Base-by-base conservation (phyloP, 2,329 filamentous ascomycete species). In the Fusarium xylarioides region DNA sequence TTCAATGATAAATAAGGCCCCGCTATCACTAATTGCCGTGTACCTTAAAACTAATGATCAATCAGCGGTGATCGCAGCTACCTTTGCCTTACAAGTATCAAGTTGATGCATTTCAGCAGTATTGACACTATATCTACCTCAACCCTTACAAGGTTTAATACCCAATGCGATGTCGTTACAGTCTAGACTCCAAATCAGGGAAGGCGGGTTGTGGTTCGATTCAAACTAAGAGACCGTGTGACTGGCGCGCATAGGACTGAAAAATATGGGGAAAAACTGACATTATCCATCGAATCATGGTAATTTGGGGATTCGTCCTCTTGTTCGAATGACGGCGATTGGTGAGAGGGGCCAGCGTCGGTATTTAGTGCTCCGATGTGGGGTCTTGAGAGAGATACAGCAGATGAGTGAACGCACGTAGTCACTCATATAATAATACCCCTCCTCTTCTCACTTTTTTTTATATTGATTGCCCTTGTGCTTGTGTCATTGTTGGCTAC, bases 361-460 rank as follows among this genome's bases (percentile, higher is more conserved):
- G 66, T 44, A 21, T 21, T 58, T 26, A 42, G 44, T 69, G 44
- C 44, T 66, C 66, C 52, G 66, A 70, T 70, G 66, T 49, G 66
- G 66, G 66, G 66, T 53, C 44, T 26, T n/a, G 30, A n/a, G 28
- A 54, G 47, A 40, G 26, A 37, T 28, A 53, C 15, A 54, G 18
- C 30, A 57, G 16, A 28, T 49, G 55, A 34, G 11, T 7, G 32
- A 47, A n/a, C 15, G 50, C 23, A 58, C 21, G 11, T 16, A 28
- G n/a, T 34, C 11, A n/a, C n/a, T 18, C 34, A 53, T 43, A 69
- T 57, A 35, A 42, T 14, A 34, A 26, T 55, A 59, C 66, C 66
- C 67, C 66, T 70, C 67, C 59, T 21, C 44, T 30, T 66, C 42
- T 44, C 53, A 30, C 18, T 37, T 34, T 47, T 47, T n/a, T 19